A percentile compares a stretch with the other conserved stretches of the same genome.
Conservation (phyloP, 441 rosid genomes). For the Mallotus repandus region DNA sequence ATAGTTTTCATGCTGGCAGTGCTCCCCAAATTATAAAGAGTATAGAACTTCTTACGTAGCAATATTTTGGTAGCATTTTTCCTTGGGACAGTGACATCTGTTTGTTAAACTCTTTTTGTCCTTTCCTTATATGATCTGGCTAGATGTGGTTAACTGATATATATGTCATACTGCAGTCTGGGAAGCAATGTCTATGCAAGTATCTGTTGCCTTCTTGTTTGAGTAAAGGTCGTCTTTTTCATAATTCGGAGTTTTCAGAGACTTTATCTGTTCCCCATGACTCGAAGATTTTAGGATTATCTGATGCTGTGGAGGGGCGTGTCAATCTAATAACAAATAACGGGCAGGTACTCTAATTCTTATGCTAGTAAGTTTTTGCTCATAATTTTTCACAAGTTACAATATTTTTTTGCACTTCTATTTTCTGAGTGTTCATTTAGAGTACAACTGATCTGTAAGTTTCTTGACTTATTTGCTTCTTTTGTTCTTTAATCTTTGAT, state of each 20-base stretch:
- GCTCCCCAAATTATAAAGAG: not conserved
- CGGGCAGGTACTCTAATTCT: slow-evolving; percentile 63
- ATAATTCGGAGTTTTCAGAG: slow-evolving; percentile 48
- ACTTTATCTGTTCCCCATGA: slow-evolving; percentile 49
- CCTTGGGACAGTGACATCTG: not conserved
- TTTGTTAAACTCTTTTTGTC: slow-evolving; percentile 2
- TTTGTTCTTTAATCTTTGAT: not conserved
- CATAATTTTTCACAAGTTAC: not conserved
- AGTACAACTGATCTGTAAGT: slow-evolving; percentile 7
- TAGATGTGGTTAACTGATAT: slow-evolving; percentile 12
- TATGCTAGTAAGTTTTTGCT: not conserved
- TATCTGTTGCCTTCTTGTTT: slow-evolving; percentile 68
- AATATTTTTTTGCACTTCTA: not conserved
- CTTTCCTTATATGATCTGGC: slow-evolving; percentile 9
- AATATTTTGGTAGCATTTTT: slow-evolving; percentile 9
- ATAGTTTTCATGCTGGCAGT: not conserved
- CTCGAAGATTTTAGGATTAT: slow-evolving; percentile 66
- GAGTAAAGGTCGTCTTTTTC: slow-evolving; percentile 36
- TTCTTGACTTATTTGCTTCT: slow-evolving; percentile 1
- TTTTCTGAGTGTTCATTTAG: slow-evolving; percentile 5
- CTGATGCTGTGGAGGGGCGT: slow-evolving; percentile 89
- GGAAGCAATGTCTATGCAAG: slow-evolving; percentile 87
- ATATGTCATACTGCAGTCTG: slow-evolving; percentile 65
- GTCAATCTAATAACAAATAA: slow-evolving; percentile 69
- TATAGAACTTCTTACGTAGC: not conserved